Base-by-base conservation (phyloP, 345 rosid species). In the Cardiospermum halicacabum region DNA sequence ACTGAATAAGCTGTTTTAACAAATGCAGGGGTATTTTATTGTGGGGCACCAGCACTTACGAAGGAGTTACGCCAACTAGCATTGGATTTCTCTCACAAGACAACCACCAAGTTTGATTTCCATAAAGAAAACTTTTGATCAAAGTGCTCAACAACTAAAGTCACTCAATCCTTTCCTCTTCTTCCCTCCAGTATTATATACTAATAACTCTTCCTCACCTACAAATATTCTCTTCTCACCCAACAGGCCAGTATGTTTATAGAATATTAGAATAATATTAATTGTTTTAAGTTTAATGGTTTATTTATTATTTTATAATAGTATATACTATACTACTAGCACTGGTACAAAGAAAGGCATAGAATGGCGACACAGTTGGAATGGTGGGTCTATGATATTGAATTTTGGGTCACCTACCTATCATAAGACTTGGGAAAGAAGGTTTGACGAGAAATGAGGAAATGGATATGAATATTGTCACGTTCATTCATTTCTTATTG, bases 11-110 rank as follows among this genome's bases (percentile, higher is more conserved):
- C 2, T 25, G 0, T 58, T 37, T 49, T 12, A 4, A 15, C 2
- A 3, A 65, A 62, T 71, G 80, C 80, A 89, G 96, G 96, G 57
- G 96, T 89, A 67, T 89, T 89, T 26, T 89, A 86, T 25, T 89
- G 96, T 71, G 96, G 96, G 68, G 74, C 78, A 53, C 87, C 90
- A 27, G 84, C 78, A n/a, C 71, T 84, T 37, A 83, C 84, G n/a
- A 83, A 83, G 62, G 89, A 86, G 68, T 79, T 89, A 39, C 73
- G 85, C 56, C 85, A 84, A 40, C 74, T 86, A 32, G 96, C 96
- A 56, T 69, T 69, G 70, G 96, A 86, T 78, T 86, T 86, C 76
- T 81, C 89, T 1, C 92, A 77, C 78, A 86, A 78, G 74, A 89
- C 96, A 24, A 73, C 47, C 75, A 89, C 92, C 54, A 89, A 78